Base-by-base conservation (phyloP, 1,284 basidiomycete species). In the Cryptococcus sp. region DNA sequence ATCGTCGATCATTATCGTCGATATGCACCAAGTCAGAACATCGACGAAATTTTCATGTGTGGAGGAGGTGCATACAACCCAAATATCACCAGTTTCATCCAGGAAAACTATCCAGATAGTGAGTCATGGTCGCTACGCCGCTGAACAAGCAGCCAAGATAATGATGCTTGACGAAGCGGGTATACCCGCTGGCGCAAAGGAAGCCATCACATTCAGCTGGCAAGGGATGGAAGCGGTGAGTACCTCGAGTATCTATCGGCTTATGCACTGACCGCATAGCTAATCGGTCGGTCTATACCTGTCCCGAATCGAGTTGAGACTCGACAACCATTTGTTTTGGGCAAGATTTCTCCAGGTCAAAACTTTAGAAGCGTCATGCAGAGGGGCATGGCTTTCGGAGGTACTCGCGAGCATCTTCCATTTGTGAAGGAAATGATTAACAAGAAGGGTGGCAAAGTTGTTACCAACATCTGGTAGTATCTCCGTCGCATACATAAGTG, bases 21-120 rank as follows among this genome's bases (percentile, higher is more conserved):
- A 2, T 56, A 52, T 23, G 55, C 55, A 10, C 55, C 48, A 1
- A 53, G 48, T 45, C 50, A 50, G 40, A 48, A 49, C 10, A 56
- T 56, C 14, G 51, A 50, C 31, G 53, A 51, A 23, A 50, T 63
- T 18, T 57, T 53, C 47, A 55, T 61, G 44, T 63, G 61, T 22
- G 61, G 61, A 18, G 61, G 59, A 14, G 61, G 61, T 5, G 56
- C 59, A 18, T 47, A 50, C 23, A 63, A 63, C 48, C 59, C 61
- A 2, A 54, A 56, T 24, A 55, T 59, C 34, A 54, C 51, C 39
- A 48, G 41, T 9, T 55, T 43, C 32, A 45, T 62, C 18, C 47
- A 48, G n/a, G 16, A 14, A 7, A 46, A 45, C n/a, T 56, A 52
- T 37, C 61, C 60, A 3, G 46, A 48, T 24, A 53, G 51, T 48